Conservation (phyloP, 1,284 basidiomycete species). For the Sporisorium exsertum region DNA sequence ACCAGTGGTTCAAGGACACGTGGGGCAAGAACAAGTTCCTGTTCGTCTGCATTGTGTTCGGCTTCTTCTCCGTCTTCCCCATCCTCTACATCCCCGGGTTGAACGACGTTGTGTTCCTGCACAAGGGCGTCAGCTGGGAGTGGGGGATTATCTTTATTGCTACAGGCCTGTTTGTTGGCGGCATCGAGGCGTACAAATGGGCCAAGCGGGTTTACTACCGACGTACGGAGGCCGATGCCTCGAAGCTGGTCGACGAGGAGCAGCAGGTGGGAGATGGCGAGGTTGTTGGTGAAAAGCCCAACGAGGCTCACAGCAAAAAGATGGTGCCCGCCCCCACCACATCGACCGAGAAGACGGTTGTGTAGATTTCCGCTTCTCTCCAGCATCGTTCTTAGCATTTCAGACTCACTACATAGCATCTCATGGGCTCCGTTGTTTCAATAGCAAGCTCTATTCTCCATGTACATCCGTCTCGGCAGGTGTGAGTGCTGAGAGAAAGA, state of each 20-base stretch:
- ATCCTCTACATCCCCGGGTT: constrained; percentile 73
- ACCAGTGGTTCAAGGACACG: constrained; percentile 60
- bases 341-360: constrained; percentile 28
- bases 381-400: constrained; percentile 4
- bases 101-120: constrained; percentile 68
- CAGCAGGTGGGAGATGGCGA: constrained; percentile 11
- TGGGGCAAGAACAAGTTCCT: constrained; percentile 65
- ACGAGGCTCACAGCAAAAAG: constrained; percentile 30
- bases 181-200: constrained; percentile 65
- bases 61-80: constrained; percentile 73
- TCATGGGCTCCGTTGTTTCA: constrained; percentile 2
- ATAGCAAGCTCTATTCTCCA: not conserved
- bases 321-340: constrained; percentile 30
- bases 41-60: constrained; percentile 66
- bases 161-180: constrained; percentile 60
- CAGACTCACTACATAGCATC: constrained; percentile 14
- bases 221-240: constrained; percentile 17
- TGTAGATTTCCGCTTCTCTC: not conserved
- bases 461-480: not conserved
- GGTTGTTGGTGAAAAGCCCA: constrained; percentile 6
- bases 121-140: constrained; percentile 64
- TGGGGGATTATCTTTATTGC: constrained; percentile 68
- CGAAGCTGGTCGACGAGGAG: constrained; percentile 45
- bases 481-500: not conserved
- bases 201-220: constrained; percentile 58